A percentile compares a stretch with the other conserved stretches of the same genome.
Evolutionary conservation across 257 asterid species (phyloP).

Genomic region (Craterostigma plantagineum): DNA sequence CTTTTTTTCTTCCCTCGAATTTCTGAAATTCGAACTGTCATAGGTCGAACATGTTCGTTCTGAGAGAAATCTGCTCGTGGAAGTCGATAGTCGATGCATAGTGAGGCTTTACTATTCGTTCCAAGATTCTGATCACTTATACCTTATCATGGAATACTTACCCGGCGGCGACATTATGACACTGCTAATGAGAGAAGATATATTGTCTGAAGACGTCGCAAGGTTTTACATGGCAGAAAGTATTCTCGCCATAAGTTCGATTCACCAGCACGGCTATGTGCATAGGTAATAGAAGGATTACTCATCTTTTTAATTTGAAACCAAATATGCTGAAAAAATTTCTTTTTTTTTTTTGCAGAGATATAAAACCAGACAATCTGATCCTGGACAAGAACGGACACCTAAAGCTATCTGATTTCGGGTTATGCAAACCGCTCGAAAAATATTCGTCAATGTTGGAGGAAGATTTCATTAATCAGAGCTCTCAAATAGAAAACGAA

Average conservation of each 20-base stretch:
- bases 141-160: constrained; percentile 92
- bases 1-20: background rate
- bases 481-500: constrained; percentile 30
- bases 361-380: constrained; percentile 91
- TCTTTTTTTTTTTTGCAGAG: constrained; percentile 36
- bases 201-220: constrained; percentile 76
- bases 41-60: constrained; percentile 99
- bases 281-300: constrained; percentile 29
- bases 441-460: constrained; percentile 65
- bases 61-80: constrained; percentile 93
- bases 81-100: constrained; percentile 94
- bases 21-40: constrained; percentile 6
- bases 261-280: constrained; percentile 84
- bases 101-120: constrained; percentile 88
- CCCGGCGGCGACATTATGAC: constrained; percentile 99
- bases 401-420: constrained; percentile 89
- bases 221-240: constrained; percentile 90
- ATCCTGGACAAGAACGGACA: constrained; percentile 89
- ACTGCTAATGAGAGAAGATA: constrained; percentile 80
- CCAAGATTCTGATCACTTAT: constrained; percentile 83
- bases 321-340: constrained; percentile 1
- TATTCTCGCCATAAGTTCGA: constrained; percentile 77
- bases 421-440: constrained; percentile 40
- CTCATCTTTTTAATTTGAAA: background rate
- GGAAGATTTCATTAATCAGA: constrained; percentile 49